Evolutionary conservation across 225 moss, liverwort and hornwort species (phyloP), one percentile per base, ranked within the genome.

Genomic region (Pseudisothecium myosuroides): DNA sequence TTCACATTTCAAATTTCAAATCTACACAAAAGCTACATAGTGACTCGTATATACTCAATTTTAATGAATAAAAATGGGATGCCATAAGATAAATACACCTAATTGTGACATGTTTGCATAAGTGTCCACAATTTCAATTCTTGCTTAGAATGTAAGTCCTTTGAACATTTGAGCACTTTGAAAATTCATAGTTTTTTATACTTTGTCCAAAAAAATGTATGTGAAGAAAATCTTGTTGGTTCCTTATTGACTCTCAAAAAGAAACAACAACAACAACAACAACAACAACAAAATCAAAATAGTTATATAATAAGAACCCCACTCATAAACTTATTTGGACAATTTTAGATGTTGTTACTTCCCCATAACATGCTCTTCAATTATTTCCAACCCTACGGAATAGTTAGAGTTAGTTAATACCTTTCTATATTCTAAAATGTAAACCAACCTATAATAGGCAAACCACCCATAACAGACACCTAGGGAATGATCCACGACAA

Each of bases 61-160:
- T 23, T 8, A 39, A 39, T 39, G 7, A 69, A 0, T 1, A 31
- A 19, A 31, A 74, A 74, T 74, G 0, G 7, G 19, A 74, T 47
- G 47, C 19, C 1, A 4, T 13, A 39, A n/a, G 4, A 2, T 39
- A 39, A 39, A 68, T 22, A 13, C 68, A 22, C n/a, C n/a, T n/a
- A 22, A 23, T 68, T n/a, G 12, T 69, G 8, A 23, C 14, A 7
- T 67, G 7, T 23, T 39, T 69, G 39, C 13, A 14, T 14, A 69
- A 24, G 0, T 39, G 8, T 39, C 26, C 2, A 1, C 7, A 12
- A 32, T 31, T 2, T 75, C 3, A 5, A 50, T 32, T 75, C 12
- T 32, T 75, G 32, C 12, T 3, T 12, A 20, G 4, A 50, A 32
- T 13, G 20, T 31, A 18, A 11, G 6, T 11, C 11, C 7, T 47